These are phyloP conservation scores for Aspergillus quadrilineatus DNA, from an alignment of 2,329 filamentous ascomycete genomes.

Conservation along the genomic window DNA sequence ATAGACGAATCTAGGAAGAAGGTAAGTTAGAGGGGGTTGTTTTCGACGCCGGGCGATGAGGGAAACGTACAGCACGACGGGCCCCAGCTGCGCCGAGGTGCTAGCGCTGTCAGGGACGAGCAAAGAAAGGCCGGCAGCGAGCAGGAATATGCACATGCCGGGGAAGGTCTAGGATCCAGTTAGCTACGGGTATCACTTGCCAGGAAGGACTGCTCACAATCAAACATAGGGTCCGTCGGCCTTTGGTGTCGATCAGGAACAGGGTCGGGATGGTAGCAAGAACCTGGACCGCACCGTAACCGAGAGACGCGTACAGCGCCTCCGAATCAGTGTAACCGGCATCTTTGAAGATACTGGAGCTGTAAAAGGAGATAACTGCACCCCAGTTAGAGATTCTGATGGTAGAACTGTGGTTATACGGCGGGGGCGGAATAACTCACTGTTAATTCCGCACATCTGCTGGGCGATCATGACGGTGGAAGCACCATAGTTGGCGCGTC, in stretches of 20 bases:
- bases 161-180: slow-evolving; percentile 53
- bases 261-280: slow-evolving; percentile 61
- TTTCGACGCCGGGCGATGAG: too few relatives aligned
- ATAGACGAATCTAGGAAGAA: slow-evolving; percentile 52
- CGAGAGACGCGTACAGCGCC: slow-evolving; percentile 62
- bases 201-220: background rate
- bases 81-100: slow-evolving; percentile 35
- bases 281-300: slow-evolving; percentile 61
- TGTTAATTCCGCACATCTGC: slow-evolving; percentile 56
- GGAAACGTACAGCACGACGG: background rate
- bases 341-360: slow-evolving; percentile 55
- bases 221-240: slow-evolving; percentile 54
- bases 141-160: slow-evolving; percentile 62
- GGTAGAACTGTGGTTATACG: slow-evolving; percentile 43
- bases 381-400: too few relatives aligned
- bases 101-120: slow-evolving; percentile 36
- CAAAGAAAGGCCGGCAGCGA: slow-evolving; percentile 59
- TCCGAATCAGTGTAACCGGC: slow-evolving; percentile 53
- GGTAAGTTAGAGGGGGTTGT: background rate
- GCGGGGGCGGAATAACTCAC: slow-evolving; percentile 12
- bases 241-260: slow-evolving; percentile 65
- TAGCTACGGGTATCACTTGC: background rate
- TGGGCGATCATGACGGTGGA: slow-evolving; percentile 77
- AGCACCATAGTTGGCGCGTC: slow-evolving; percentile 61
- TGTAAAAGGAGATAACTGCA: slow-evolving; percentile 66